Conservation (phyloP, 2,329 filamentous ascomycete species). For the Pezicula rhizophila region DNA sequence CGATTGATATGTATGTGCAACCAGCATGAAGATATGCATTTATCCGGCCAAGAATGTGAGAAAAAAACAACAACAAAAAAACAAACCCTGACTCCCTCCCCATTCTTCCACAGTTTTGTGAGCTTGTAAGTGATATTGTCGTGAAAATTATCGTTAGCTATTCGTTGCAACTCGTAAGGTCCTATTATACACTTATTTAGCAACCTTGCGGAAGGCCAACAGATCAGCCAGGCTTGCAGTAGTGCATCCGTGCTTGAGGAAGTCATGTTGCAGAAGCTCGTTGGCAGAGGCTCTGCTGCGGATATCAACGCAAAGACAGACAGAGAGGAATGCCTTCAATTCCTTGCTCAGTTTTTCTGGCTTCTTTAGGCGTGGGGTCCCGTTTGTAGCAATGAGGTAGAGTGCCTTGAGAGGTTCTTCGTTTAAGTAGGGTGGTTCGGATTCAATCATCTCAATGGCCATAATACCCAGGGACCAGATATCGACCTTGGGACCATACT, state of each 20-base stretch:
- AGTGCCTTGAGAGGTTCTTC: slow-evolving; percentile 96
- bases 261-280: slow-evolving; percentile 87
- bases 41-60: neutral
- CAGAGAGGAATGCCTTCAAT: slow-evolving; percentile 92
- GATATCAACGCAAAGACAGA: slow-evolving; percentile 94
- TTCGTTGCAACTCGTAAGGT: neutral
- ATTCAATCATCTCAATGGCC: slow-evolving; percentile 99
- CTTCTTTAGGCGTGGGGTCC: slow-evolving; percentile 94
- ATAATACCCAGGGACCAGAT: slow-evolving; percentile 99
- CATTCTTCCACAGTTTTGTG: neutral
- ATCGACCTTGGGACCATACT: slow-evolving; percentile 96
- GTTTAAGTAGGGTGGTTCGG: slow-evolving; percentile 94
- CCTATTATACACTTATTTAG: slow-evolving; percentile 40
- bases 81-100: neutral
- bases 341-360: slow-evolving; percentile 97
- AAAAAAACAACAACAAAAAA: neutral
- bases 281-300: slow-evolving; percentile 87
- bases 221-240: slow-evolving; percentile 78
- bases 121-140: neutral
- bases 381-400: slow-evolving; percentile 96
- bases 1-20: neutral
- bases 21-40: neutral
- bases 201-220: slow-evolving; percentile 76
- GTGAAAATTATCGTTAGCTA: neutral
- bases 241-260: slow-evolving; percentile 86